Evolutionary conservation across 768 basidiomycete species (phyloP).

Genomic region (Tephrocybe sp.): DNA sequence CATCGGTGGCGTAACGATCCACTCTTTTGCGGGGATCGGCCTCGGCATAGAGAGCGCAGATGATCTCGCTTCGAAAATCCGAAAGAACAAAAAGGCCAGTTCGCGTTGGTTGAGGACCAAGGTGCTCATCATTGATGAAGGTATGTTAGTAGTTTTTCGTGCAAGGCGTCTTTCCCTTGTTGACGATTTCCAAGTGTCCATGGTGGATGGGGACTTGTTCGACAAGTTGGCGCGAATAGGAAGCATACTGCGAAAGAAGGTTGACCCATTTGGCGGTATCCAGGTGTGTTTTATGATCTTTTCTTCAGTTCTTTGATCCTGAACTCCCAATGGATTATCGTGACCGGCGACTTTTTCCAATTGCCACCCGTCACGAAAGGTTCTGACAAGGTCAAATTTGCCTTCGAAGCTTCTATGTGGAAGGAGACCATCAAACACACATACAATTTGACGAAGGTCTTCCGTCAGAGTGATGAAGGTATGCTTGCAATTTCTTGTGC

Average conservation of each 20-base stretch:
- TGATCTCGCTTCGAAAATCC: conserved; percentile 62
- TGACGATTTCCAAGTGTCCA: conserved; percentile 70
- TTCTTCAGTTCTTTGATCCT: not conserved
- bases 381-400: conserved; percentile 68
- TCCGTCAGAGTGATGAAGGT: conserved; percentile 93
- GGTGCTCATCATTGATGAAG: conserved; percentile 84
- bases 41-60: conserved; percentile 69
- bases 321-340: conserved; percentile 57
- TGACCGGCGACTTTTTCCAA: conserved; percentile 98
- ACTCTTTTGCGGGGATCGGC: conserved; percentile 95
- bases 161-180: not conserved
- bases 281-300: conserved; percentile 51
- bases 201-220: conserved; percentile 93
- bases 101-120: conserved; percentile 82
- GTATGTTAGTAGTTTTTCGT: conserved; percentile 32
- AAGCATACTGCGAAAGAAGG: conserved; percentile 56
- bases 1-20: conserved; percentile 93
- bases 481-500: conserved; percentile 21
- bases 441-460: conserved; percentile 94
- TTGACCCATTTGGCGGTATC: conserved; percentile 87
- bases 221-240: conserved; percentile 86
- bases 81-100: conserved; percentile 81
- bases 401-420: conserved; percentile 90
- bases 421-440: conserved; percentile 69
- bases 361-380: conserved; percentile 87